Evolutionary conservation across 352 stramenopile species (phyloP).

Genomic region (Blastocystis sp.): DNA sequence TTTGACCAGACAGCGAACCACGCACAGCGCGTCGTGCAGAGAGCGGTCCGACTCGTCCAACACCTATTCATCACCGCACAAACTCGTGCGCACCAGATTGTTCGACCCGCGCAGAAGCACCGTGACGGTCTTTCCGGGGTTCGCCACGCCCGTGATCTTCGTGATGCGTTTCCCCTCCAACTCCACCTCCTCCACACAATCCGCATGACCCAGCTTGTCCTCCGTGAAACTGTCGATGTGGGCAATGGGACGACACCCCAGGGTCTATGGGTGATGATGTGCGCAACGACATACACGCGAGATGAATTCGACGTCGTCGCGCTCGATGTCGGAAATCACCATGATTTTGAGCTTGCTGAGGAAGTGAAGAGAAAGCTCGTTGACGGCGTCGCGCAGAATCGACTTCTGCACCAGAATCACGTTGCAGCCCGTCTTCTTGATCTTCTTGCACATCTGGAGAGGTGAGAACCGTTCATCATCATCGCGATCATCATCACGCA

Average conservation of each 20-base stretch:
- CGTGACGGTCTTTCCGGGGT: conserved; percentile 90
- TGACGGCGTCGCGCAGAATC: conserved; percentile 97
- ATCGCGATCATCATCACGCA: background rate
- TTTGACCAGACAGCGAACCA: conserved; percentile 95
- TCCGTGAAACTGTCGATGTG: conserved; percentile 94
- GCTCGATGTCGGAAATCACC: conserved; percentile 96
- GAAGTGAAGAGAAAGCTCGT: conserved; percentile 98
- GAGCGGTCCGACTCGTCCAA: conserved; percentile 94
- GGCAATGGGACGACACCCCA: conserved; percentile 91
- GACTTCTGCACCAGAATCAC: conserved; percentile 99
- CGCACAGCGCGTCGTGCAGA: conserved; percentile 97
- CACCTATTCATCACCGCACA: conserved; percentile 74
- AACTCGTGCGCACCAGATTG: conserved; percentile 78
- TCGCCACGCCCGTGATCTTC: conserved; percentile 94
- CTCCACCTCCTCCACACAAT: conserved; percentile 91
- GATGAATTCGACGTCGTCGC: conserved; percentile 98
- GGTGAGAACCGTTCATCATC: conserved; percentile 17
- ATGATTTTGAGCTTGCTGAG: conserved; percentile 99
- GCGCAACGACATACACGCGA: conserved; percentile 73
- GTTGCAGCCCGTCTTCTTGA: conserved; percentile 97
- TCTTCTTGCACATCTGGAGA: conserved; percentile 78
- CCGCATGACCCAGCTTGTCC: conserved; percentile 91
- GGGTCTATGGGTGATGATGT: conserved; percentile 74
- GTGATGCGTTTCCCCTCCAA: conserved; percentile 93
- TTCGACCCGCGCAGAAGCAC: conserved; percentile 96